phyloP scores from a whole-genome alignment of 2,329 filamentous ascomycete species.

The Sphaerulina musiva region DNA sequence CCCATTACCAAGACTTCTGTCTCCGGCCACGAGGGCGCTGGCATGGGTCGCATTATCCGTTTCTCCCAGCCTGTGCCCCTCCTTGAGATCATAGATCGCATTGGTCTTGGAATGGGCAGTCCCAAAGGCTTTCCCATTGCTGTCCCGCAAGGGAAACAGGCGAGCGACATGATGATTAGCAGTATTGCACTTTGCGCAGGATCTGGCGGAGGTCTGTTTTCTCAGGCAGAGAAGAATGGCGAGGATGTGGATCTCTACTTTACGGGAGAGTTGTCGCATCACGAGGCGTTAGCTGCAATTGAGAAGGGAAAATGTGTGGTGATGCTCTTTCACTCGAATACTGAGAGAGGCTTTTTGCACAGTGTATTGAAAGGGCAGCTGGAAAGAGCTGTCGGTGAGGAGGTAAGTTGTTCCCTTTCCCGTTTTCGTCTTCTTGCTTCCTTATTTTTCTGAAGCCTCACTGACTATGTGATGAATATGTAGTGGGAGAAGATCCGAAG shows the following conservation, averaged over 20 bases:
- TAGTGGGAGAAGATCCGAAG: conserved; percentile 45
- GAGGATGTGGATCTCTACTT: conserved; percentile 69
- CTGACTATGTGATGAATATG: background rate
- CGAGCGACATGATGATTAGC: conserved; percentile 52
- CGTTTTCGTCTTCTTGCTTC: background rate
- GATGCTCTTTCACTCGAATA: conserved; percentile 87
- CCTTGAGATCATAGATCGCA: conserved; percentile 54
- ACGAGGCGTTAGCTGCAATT: conserved; percentile 79
- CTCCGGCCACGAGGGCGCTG: conserved; percentile 44
- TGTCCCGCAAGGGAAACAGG: conserved; percentile 52
- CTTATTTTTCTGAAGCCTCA: background rate
- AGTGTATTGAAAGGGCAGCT: conserved; percentile 63
- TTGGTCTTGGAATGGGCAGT: conserved; percentile 57
- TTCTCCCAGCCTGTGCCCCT: conserved; percentile 50
- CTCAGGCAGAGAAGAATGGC: conserved; percentile 43
- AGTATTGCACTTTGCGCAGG: conserved; percentile 85
- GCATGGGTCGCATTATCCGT: conserved; percentile 56
- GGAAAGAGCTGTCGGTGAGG: conserved; percentile 50
- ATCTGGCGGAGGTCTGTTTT: conserved; percentile 72
- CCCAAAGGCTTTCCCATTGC: conserved; percentile 60
- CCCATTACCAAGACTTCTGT: conserved; percentile 48
- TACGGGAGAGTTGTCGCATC: conserved; percentile 89
- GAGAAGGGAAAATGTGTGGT: conserved; percentile 79
- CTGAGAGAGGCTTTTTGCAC: conserved; percentile 74
- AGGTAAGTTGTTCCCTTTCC: conserved; percentile 22